phyloP scores from a whole-genome alignment of 164 flowering plant species.

The Berberis thunbergii region DNA sequence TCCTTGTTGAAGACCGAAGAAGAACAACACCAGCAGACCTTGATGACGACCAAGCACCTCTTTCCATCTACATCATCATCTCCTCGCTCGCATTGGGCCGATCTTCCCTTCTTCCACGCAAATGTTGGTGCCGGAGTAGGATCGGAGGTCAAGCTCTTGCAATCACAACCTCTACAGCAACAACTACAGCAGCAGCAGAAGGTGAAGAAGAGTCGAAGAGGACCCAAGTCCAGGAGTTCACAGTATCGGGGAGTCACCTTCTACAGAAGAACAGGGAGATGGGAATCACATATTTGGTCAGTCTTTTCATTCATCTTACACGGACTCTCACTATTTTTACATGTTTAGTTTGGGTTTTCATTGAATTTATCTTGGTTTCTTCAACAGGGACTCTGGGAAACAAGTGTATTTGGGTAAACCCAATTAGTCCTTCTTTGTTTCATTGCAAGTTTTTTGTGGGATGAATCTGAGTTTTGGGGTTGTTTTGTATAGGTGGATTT shows the following conservation, averaged over 20 bases:
- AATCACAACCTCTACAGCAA: neutral
- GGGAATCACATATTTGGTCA: slow-evolving; percentile 96
- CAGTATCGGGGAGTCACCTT: slow-evolving; percentile 93
- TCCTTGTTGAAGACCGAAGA: no score
- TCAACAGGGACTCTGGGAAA: slow-evolving; percentile 72
- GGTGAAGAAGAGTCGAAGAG: slow-evolving; percentile 76
- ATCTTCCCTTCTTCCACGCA: slow-evolving; percentile 20
- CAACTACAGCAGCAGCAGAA: slow-evolving; percentile 20
- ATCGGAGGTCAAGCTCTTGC: no score
- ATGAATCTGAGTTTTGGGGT: neutral
- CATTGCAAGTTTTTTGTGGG: neutral
- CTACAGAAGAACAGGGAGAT: slow-evolving; percentile 83
- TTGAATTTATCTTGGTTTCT: slow-evolving; percentile 3
- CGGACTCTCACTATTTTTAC: neutral
- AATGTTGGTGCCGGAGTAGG: neutral
- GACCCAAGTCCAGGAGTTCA: slow-evolving; percentile 93
- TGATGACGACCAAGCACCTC: no score
- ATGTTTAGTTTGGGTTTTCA: neutral
- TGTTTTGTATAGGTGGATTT: slow-evolving; percentile 48
- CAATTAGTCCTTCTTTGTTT: neutral
- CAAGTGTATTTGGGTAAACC: slow-evolving; percentile 73
- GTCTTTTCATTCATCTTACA: neutral
- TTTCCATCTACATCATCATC: no score
- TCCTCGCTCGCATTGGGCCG: slow-evolving; percentile 26
- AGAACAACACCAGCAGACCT: no score